Conservation (phyloP, 2,329 filamentous ascomycete genomes). For the Apiospora pterosperma region DNA sequence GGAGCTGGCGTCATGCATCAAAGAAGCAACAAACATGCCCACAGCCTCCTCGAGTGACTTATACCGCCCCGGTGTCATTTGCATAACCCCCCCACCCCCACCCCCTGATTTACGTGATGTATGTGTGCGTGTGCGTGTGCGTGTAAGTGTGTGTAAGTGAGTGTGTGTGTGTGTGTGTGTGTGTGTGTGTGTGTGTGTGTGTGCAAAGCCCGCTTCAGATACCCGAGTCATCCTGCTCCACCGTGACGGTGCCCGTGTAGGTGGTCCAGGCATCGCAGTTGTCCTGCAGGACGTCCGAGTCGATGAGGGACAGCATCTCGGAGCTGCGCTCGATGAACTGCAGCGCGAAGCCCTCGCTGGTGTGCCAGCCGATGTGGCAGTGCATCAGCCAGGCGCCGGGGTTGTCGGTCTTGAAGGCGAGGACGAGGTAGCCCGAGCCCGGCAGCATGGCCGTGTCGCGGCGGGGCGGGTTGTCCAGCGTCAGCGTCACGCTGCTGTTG, state of each 20-base stretch:
- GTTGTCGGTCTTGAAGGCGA: slow-evolving; percentile 50
- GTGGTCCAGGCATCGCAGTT: slow-evolving; percentile 26
- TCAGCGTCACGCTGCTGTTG: slow-evolving; percentile 24
- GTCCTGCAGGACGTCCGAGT: not conserved
- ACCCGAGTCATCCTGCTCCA: slow-evolving; percentile 31
- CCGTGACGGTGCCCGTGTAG: slow-evolving; percentile 18
- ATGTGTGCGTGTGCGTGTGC: no score
- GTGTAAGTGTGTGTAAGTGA: no score
- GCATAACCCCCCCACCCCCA: no score
- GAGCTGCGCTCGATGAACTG: slow-evolving; percentile 43
- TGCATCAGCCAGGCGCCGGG: slow-evolving; percentile 46
- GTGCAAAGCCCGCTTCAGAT: no score
- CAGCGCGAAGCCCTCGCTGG: slow-evolving; percentile 46
- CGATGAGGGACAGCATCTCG: slow-evolving; percentile 13
- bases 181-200: no score
- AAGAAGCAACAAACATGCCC: no score
- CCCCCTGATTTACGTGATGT: no score
- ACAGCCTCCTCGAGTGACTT: no score
- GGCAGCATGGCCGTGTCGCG: slow-evolving; percentile 48
- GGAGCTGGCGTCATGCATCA: no score
- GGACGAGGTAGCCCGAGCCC: slow-evolving; percentile 41
- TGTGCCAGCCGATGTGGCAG: slow-evolving; percentile 45
- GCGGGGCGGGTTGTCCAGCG: slow-evolving; percentile 42
- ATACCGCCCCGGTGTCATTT: no score
- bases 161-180: no score